Conservation (phyloP, 2,329 filamentous ascomycete genomes). For the Diaporthe velutina region DNA sequence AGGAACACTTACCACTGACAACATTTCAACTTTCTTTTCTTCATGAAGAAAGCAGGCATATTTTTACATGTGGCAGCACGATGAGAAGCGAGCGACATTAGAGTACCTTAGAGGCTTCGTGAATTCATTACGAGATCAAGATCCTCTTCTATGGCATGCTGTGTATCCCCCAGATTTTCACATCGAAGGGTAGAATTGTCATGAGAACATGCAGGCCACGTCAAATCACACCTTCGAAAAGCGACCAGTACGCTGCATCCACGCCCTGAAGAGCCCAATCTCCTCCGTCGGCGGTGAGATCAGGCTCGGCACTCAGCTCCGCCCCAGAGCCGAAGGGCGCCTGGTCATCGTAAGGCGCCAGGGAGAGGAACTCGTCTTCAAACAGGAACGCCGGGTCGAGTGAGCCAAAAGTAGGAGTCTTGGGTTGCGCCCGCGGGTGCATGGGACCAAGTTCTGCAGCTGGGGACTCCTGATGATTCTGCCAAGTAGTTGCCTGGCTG, state of each 20-base stretch:
- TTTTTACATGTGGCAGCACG: neutral
- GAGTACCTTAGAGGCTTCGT: neutral
- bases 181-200: too few relatives aligned
- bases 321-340: slow-evolving; percentile 20
- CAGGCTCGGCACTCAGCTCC: slow-evolving; percentile 29
- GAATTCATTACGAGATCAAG: neutral
- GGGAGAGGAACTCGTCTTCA: slow-evolving; percentile 21
- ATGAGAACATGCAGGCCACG: neutral
- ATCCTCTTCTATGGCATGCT: neutral
- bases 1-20: neutral
- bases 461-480: slow-evolving; percentile 5
- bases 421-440: slow-evolving; percentile 11
- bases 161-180: neutral
- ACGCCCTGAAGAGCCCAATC: slow-evolving; percentile 43
- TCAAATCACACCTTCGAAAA: slow-evolving; percentile 40
- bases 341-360: slow-evolving; percentile 31
- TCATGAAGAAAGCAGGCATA: neutral
- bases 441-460: neutral
- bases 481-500: neutral
- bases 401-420: slow-evolving; percentile 30
- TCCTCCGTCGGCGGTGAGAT: slow-evolving; percentile 42
- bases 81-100: neutral
- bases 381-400: slow-evolving; percentile 15
- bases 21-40: neutral
- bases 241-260: slow-evolving; percentile 42